Conservation (phyloP, 2,329 filamentous ascomycete genomes). For the Exophiala xenobiotica region DNA sequence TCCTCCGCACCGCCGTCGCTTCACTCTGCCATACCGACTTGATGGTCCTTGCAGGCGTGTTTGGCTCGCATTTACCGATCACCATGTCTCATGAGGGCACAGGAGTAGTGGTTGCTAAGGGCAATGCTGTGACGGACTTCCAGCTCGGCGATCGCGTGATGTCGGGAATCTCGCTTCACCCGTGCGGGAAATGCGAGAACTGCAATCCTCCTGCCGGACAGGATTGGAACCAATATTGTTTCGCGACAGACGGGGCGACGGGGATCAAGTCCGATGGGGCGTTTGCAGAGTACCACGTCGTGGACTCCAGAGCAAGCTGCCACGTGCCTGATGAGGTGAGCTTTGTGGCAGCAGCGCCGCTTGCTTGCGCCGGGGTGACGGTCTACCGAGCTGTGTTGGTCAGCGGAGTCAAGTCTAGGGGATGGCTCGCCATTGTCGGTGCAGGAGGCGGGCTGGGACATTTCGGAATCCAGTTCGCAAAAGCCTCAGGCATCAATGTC, state of each 20-base stretch:
- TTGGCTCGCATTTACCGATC: conserved; percentile 46
- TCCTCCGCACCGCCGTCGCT: conserved; percentile 59
- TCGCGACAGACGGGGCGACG: conserved; percentile 44
- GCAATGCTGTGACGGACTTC: conserved; percentile 41
- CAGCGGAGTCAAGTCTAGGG: conserved; percentile 37
- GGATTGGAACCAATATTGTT: conserved; percentile 52
- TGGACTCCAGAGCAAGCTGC: conserved; percentile 49
- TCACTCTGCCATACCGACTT: conserved; percentile 63
- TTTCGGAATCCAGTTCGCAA: conserved; percentile 53
- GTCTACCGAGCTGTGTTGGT: conserved; percentile 49
- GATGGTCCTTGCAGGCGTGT: conserved; percentile 54
- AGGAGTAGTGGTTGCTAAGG: conserved; percentile 43
- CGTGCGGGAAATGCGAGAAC: conserved; percentile 54
- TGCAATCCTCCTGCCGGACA: conserved; percentile 49
- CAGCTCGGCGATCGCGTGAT: conserved; percentile 55
- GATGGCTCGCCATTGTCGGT: conserved; percentile 48
- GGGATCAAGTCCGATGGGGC: conserved; percentile 54
- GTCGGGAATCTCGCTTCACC: conserved; percentile 53
- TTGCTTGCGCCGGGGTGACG: conserved; percentile 57
- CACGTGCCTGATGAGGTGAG: conserved; percentile 50
- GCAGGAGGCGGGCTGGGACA: conserved; percentile 56
- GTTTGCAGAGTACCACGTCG: conserved; percentile 57
- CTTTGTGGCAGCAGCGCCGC: conserved; percentile 54
- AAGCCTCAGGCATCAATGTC: conserved; percentile 51
- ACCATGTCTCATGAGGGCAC: conserved; percentile 59